Base-by-base conservation (phyloP, 495 filamentous ascomycete species). In the Lentithecium fluviatile region DNA sequence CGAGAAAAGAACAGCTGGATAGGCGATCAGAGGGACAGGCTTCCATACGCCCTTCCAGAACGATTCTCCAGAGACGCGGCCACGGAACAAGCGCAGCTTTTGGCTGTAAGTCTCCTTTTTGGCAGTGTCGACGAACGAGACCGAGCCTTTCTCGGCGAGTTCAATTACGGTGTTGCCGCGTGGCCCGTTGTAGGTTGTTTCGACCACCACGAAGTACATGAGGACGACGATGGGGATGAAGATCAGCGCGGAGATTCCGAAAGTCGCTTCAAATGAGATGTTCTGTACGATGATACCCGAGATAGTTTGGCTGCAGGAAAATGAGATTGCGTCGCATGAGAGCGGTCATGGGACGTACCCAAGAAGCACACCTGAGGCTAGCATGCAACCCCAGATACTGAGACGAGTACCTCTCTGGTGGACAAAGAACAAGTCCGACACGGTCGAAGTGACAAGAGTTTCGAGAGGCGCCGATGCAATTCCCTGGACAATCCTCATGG, bases 361-460 rank as follows among this genome's bases (percentile, higher is more conserved):
- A 8, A 74, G 62, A 32, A 74, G 60, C 21, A 76, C 74, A 10
- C 94, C 94, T 10, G 92, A 90, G 0, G 96, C 81, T n/a, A 97
- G 79, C 10, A 97, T 74, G 8, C 96, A 74, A 0, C 92, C 96
- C 73, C 97, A 98, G 24, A 97, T 90, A 25, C 94, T 94, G 26
- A 97, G 84, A 6, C 94, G 86, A 66, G 90, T 95, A 0, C 93
- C 93, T 36, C 93, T 80, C 74, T 97, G 93, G 64, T 97, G 94
- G 17, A 97, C 77, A 69, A 96, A 97, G 76, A 90, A 98, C 61
- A 97, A 95, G 72, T 98, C 94, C 6, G 92, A 91, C 62, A 97
- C 91, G 0, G 91, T 95, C 12, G 93, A 92, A 5, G 91, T 95
- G 0, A 94, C 92, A 46, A 98, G 80, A 64, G 90, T 93, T 72